Evolutionary conservation across 164 flowering plant species (phyloP).

Genomic region (Vitis amurensis): DNA sequence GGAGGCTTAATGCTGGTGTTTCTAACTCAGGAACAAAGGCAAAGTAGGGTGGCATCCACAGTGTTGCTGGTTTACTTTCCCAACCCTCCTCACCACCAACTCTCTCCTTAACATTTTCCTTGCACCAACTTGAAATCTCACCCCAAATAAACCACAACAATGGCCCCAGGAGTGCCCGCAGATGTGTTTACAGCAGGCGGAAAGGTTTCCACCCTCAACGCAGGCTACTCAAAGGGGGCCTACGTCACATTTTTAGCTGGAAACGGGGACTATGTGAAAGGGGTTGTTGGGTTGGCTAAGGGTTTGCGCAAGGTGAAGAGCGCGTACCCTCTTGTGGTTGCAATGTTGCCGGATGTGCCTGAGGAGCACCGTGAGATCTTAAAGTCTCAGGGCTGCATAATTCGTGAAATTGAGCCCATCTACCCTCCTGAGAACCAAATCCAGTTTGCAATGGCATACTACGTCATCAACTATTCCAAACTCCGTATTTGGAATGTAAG

Average conservation of each 20-base stretch:
- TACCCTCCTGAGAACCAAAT: conserved; percentile 56
- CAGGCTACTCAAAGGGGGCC: conserved; percentile 41
- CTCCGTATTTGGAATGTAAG: conserved; percentile 69
- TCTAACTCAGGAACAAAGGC: conserved; percentile 30
- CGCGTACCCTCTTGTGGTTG: conserved; percentile 61
- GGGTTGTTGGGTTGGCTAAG: conserved; percentile 62
- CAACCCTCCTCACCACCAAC: conserved; percentile 19
- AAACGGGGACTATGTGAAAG: conserved; percentile 60
- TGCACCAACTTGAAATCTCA: not conserved
- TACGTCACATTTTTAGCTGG: conserved; percentile 68
- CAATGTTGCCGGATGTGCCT: conserved; percentile 62
- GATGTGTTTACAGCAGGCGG: conserved; percentile 23
- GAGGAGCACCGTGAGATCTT: conserved; percentile 57
- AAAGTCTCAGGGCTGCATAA: conserved; percentile 58
- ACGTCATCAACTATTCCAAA: conserved; percentile 73
- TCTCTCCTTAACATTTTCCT: not conserved
- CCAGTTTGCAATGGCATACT: conserved; percentile 61
- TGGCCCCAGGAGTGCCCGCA: conserved; percentile 45
- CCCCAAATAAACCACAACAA: not conserved
- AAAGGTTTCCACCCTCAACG: conserved; percentile 25
- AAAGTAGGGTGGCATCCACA: conserved; percentile 19
- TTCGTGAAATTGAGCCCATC: conserved; percentile 63
- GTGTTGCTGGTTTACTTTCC: conserved; percentile 26
- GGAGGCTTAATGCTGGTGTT: conserved; percentile 8
- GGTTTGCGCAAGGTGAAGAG: conserved; percentile 56